Percentiles rank a stretch among this genome's conserved stretches.
Conservation (phyloP, 2,329 filamentous ascomycete genomes). For the Apiospora kogelbergensis region DNA sequence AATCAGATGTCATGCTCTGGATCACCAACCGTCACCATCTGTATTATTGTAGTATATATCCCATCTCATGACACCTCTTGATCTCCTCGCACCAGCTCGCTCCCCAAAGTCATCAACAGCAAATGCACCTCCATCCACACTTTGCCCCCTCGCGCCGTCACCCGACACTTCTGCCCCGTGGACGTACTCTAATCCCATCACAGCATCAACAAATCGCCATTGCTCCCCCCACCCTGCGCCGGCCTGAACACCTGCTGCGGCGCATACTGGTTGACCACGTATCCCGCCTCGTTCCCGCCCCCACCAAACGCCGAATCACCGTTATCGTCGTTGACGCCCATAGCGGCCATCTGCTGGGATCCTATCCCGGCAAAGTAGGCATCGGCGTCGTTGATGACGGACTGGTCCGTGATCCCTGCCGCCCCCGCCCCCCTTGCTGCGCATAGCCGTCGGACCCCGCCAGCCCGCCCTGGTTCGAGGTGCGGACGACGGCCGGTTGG, state of each 20-base stretch:
- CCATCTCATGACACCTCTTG: not conserved
- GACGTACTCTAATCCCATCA: slow-evolving; percentile 32
- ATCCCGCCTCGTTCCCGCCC: slow-evolving; percentile 52
- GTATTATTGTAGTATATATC: slow-evolving; percentile 6
- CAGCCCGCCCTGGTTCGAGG: slow-evolving; percentile 19
- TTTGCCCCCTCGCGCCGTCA: not conserved
- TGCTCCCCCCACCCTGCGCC: slow-evolving; percentile 61
- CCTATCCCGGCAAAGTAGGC: slow-evolving; percentile 84
- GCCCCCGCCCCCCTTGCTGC: not conserved
- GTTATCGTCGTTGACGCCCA: slow-evolving; percentile 62
- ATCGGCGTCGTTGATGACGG: slow-evolving; percentile 76
- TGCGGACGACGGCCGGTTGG: slow-evolving; percentile 51
- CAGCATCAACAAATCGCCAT: slow-evolving; percentile 71
- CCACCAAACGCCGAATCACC: slow-evolving; percentile 67
- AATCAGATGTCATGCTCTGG: no score
- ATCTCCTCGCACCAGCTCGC: not conserved
- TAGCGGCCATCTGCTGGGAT: slow-evolving; percentile 69
- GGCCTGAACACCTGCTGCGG: slow-evolving; percentile 75
- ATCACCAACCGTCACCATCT: not conserved
- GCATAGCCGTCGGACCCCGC: slow-evolving; percentile 23
- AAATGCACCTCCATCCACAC: not conserved
- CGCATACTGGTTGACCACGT: slow-evolving; percentile 80
- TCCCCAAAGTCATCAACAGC: not conserved
- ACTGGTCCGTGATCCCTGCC: slow-evolving; percentile 56
- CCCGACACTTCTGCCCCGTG: not conserved